Evolutionary conservation across 2,329 filamentous ascomycete genomes (phyloP), one percentile per base, ranked within the genome.

Genomic region (Fusarium praegraminearum): DNA sequence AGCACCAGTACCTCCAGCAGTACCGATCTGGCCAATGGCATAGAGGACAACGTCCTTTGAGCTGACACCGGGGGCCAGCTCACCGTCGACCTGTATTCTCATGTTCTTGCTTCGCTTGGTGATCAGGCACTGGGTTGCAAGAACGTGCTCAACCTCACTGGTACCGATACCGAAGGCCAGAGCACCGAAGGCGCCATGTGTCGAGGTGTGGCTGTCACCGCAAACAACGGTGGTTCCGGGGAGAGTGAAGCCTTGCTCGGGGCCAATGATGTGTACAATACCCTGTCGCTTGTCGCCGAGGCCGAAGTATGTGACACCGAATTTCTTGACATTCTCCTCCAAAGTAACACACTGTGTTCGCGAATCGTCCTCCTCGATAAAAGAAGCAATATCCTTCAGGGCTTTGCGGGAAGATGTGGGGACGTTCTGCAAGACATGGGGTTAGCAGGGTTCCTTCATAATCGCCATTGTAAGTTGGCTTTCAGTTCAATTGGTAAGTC

Each of bases 91-190:
- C 82, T 97, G 93, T 76, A 99, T 91, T 77, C 93, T 91, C 95
- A 99, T 98, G 86, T 99, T 98, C 85, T 98, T 98, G 83, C 93
- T 97, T 78, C 94, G 88, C 83, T 93, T 93, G 69, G 94, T 97
- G 80, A 98, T 94, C 72, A 99, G 85, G 64, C 94, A 97, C 82
- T 98, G 96, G 16, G 96, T 98, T 54, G 96, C 96, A 60, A 99
- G 88, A 68, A 99, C 96, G 82, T 99, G 95, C 87, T 99, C 96
- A 73, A 98, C 96, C 83, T 99, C 96, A 79, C 93, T 97, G 67
- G 96, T 99, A 75, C 96, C 96, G 77, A 99, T 99, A 80, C 96
- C 96, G 78, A 97, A 97, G 41, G 96, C 96, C 67, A 98, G 89
- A 74, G 94, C 88, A 73, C 96, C 96, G 76, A 98, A 99, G 54